Evolutionary conservation across 768 basidiomycete genomes (phyloP), one percentile per base, ranked within the genome.

Genomic region (Boletus subcaerulescens): DNA sequence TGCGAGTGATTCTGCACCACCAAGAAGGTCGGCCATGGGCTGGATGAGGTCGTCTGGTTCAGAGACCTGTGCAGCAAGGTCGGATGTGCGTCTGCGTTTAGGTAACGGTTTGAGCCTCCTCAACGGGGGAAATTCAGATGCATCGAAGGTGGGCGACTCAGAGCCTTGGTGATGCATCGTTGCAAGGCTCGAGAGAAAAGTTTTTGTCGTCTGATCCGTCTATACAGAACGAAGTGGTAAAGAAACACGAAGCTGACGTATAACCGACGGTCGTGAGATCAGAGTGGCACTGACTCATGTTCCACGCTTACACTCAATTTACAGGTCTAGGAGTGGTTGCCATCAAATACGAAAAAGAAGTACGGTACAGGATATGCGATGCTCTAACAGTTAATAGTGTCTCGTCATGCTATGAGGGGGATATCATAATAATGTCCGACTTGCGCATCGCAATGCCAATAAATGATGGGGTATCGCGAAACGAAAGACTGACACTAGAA

Each of bases 21-120:
- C 73, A 22, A 76, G 73, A 13, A 73, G 64, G 63, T 65, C 48
- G 59, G 65, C 45, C 70, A 67, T 66, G 63, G 64, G 65, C 33
- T 58, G 68, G 50, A 67, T 60, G 58, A 65, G 58, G 70, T 64
- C 55, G 66, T 64, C 62, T 50, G 62, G 60, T 45, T 51, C 60
- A 40, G 67, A 59, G 54, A 50, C 56, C 44, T 58, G 70, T 59
- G 60, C 59, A 60, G 45, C 62, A 20, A 55, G 33, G 58, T 68
- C 73, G 42, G 77, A 74, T 24, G 81, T 85, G 56, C 85, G 82
- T 57, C 85, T 79, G 60, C 89, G 81, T 73, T 89, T 90, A 26
- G 90, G 89, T 40, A 90, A 77, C 39, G 90, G 89, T 67, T 89
- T 91, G 63, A 90, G 79, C 58, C 84, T 76, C 60, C 89, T 78